Conservation (phyloP, 441 rosid species). For the Mallotus repandus region DNA sequence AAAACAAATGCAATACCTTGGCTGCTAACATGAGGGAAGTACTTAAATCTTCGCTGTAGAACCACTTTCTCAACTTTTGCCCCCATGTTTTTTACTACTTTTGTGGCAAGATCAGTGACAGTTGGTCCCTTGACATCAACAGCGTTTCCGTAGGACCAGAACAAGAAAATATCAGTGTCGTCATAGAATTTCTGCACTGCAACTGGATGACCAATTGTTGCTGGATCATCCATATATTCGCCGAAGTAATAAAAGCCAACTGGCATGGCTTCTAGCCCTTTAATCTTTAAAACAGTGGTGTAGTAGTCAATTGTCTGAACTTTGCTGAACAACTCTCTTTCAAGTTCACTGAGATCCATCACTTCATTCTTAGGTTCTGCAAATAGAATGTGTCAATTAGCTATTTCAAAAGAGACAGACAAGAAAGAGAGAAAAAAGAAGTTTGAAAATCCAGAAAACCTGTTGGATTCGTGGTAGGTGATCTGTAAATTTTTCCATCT, state of each 20-base stretch:
- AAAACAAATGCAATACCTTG: constrained; percentile 62
- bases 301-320: constrained; percentile 69
- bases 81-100: constrained; percentile 46
- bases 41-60: constrained; percentile 60
- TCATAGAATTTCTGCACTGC: constrained; percentile 74
- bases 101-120: constrained; percentile 47
- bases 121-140: constrained; percentile 41
- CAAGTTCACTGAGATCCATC: constrained; percentile 51
- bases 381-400: constrained; percentile 18
- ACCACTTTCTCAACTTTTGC: constrained; percentile 48
- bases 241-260: constrained; percentile 64
- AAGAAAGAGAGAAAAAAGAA: not conserved
- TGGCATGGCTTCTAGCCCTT: constrained; percentile 58
- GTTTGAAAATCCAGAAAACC: constrained; percentile 31
- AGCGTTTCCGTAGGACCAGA: constrained; percentile 70
- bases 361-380: constrained; percentile 47
- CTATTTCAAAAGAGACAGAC: not conserved
- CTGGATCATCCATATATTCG: constrained; percentile 67
- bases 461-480: constrained; percentile 33
- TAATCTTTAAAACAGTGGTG: constrained; percentile 57
- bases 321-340: constrained; percentile 56
- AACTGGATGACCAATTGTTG: constrained; percentile 61
- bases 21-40: constrained; percentile 68
- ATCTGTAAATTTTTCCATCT: constrained; percentile 53
- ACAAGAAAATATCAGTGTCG: constrained; percentile 64